A percentile compares a stretch with the other conserved stretches of the same genome.
phyloP scores from a whole-genome alignment of 2,329 filamentous ascomycete genomes.

The Ophiostoma quercus region DNA sequence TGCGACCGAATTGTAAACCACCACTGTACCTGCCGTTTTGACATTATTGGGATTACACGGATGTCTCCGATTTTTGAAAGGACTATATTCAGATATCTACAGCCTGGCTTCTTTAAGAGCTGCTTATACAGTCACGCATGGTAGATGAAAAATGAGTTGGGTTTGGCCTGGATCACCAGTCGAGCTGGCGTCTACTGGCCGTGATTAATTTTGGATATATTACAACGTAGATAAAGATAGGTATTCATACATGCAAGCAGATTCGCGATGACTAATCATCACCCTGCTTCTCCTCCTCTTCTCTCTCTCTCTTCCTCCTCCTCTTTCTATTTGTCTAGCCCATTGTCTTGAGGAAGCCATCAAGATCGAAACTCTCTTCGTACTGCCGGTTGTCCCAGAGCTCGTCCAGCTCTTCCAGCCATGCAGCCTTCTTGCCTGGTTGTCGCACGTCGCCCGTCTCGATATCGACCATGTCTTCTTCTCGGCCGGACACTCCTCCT shows the following conservation, averaged over 20 bases:
- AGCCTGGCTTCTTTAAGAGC: neutral
- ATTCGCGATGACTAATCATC: neutral
- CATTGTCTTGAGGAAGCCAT: conserved; percentile 94
- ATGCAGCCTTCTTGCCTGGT: conserved; percentile 88
- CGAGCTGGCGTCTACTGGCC: conserved; percentile 1
- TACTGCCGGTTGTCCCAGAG: conserved; percentile 97
- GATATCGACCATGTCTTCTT: conserved; percentile 86
- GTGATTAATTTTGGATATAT: conserved; percentile 11
- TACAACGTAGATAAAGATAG: neutral
- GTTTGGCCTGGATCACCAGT: neutral
- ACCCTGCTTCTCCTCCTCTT: neutral
- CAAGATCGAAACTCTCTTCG: conserved; percentile 94
- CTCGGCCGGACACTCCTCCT: conserved; percentile 46
- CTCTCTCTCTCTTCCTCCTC: neutral
- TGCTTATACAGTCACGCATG: neutral
- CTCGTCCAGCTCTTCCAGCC: conserved; percentile 90
- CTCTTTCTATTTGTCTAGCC: conserved; percentile 42
- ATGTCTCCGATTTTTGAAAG: neutral
- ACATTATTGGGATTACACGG: neutral
- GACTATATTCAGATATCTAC: neutral
- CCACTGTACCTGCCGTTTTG: neutral
- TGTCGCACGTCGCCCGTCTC: conserved; percentile 87
- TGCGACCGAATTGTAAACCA: neutral
- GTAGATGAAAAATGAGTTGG: neutral
- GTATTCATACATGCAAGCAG: neutral